Percentiles rank a stretch among this genome's conserved stretches.
Conservation (phyloP, 768 basidiomycete genomes). For the Mycena rosella region DNA sequence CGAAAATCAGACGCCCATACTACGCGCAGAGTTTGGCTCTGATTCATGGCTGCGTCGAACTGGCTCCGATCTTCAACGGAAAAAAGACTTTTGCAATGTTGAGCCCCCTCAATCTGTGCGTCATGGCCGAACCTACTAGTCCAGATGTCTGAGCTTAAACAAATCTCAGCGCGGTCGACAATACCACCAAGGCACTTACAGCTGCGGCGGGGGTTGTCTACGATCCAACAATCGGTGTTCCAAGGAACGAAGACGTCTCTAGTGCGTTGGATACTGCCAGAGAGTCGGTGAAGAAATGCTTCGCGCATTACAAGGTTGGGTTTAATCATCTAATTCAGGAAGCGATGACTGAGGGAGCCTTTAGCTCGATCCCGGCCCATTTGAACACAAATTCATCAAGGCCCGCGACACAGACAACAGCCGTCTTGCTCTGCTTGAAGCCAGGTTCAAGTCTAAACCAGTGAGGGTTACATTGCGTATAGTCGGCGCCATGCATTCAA, state of each 20-base stretch:
- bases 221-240: background rate
- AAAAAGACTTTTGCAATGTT: background rate
- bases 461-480: background rate
- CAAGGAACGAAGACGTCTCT: too few species aligned
- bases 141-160: background rate
- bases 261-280: background rate
- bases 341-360: background rate
- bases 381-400: background rate
- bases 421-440: background rate
- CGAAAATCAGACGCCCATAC: background rate
- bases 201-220: background rate
- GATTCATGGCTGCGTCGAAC: background rate
- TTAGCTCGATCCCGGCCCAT: background rate
- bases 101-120: background rate
- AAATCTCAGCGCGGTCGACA: background rate
- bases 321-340: background rate
- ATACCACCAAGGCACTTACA: background rate
- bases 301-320: background rate
- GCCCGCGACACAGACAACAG: background rate
- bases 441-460: background rate
- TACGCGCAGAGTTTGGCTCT: background rate
- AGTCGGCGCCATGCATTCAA: too few species aligned
- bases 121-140: background rate
- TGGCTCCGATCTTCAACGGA: background rate
- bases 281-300: background rate